phyloP scores from a whole-genome alignment of 495 filamentous ascomycete species.

The Hamigera avellanea region DNA sequence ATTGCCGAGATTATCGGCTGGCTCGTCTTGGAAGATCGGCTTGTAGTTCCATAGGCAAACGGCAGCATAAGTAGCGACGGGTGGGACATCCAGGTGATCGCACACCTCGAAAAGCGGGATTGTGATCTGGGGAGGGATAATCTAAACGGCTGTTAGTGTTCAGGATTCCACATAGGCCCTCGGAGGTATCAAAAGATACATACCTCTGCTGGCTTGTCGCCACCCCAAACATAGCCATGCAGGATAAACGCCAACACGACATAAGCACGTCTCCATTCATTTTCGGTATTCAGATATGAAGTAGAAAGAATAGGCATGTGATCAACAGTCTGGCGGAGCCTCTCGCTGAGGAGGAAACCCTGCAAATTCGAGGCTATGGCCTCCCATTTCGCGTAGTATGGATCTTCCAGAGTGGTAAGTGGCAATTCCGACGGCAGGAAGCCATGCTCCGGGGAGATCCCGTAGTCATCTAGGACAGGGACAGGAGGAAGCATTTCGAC shows the following conservation, averaged over 20 bases:
- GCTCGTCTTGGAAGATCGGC: conserved; percentile 70
- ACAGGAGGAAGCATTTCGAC: conserved; percentile 71
- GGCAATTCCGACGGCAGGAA: conserved; percentile 83
- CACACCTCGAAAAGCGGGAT: conserved; percentile 73
- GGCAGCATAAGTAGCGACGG: conserved; percentile 89
- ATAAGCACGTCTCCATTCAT: conserved; percentile 90
- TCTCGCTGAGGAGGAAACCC: conserved; percentile 68
- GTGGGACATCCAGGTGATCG: conserved; percentile 71
- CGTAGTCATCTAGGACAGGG: conserved; percentile 70
- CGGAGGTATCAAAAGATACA: conserved; percentile 4
- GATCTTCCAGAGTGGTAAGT: conserved; percentile 64
- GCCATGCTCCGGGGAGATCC: conserved; percentile 72
- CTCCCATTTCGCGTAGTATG: conserved; percentile 94
- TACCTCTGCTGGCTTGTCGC: conserved; percentile 68
- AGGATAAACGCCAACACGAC: conserved; percentile 76
- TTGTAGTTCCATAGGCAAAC: conserved; percentile 95
- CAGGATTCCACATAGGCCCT: neutral
- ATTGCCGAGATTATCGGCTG: conserved; percentile 71
- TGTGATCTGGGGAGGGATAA: conserved; percentile 73
- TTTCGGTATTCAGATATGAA: conserved; percentile 61
- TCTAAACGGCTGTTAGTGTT: conserved; percentile 38
- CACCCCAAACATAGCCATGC: conserved; percentile 93
- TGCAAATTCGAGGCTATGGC: conserved; percentile 74
- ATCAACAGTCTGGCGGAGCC: conserved; percentile 65
- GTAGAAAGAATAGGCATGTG: conserved; percentile 73